Conservation (phyloP, 306 rosid genomes). For the Nissolia schottii region DNA sequence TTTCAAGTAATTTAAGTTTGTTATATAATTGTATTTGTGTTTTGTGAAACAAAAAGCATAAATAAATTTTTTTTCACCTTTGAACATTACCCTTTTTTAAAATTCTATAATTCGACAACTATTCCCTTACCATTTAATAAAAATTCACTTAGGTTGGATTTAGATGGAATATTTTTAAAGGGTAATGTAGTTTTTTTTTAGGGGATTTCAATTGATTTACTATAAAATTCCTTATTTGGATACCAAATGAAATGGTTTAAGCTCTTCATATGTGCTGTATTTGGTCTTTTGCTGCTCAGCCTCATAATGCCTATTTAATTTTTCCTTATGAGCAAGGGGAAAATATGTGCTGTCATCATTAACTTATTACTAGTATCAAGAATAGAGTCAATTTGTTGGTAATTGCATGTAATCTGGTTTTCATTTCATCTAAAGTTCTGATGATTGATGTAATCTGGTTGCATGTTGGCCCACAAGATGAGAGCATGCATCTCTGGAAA, state of each 20-base stretch:
- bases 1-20: too few relatives aligned
- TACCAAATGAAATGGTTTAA: slow-evolving; percentile 3
- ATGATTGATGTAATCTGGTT: background rate
- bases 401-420: background rate
- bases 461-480: background rate
- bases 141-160: too few relatives aligned
- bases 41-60: too few relatives aligned
- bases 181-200: too few relatives aligned
- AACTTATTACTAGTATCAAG: background rate
- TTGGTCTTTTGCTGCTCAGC: background rate
- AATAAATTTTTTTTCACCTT: too few relatives aligned
- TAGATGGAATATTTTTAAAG: too few relatives aligned
- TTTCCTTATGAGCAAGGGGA: background rate
- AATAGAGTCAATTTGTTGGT: background rate
- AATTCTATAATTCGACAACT: too few relatives aligned
- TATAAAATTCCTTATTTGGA: too few relatives aligned
- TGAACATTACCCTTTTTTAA: too few relatives aligned
- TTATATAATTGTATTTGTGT: too few relatives aligned
- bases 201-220: too few relatives aligned
- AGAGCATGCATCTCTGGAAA: background rate
- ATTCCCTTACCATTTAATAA: too few relatives aligned
- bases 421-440: background rate
- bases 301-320: background rate
- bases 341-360: background rate
- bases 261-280: background rate